Conservation (phyloP, 1,139 yeast genomes). For the Geotrichum klebahnii region DNA sequence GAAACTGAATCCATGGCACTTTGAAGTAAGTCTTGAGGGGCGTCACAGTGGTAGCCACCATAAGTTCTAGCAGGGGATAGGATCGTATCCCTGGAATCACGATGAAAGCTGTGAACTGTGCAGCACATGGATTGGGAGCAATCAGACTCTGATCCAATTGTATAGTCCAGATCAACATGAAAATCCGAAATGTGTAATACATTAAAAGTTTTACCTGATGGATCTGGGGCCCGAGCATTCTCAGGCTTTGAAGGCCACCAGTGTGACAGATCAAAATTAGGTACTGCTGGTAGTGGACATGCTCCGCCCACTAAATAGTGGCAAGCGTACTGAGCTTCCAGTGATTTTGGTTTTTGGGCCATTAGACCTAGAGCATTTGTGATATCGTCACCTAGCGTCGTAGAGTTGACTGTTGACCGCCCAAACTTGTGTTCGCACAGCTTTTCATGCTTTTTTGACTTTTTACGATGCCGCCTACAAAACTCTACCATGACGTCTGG, state of each 20-base stretch:
- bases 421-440: constrained; percentile 37
- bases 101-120: constrained; percentile 42
- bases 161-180: constrained; percentile 54
- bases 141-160: constrained; percentile 57
- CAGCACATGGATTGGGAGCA: constrained; percentile 51
- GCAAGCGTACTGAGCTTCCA: constrained; percentile 52
- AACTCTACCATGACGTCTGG: constrained; percentile 44
- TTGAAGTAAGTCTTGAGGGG: constrained; percentile 56
- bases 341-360: constrained; percentile 37
- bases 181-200: constrained; percentile 60
- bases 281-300: constrained; percentile 45
- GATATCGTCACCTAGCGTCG: constrained; percentile 44
- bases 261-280: constrained; percentile 40
- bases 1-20: constrained; percentile 50
- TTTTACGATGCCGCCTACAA: constrained; percentile 40
- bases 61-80: constrained; percentile 55
- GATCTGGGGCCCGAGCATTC: constrained; percentile 40
- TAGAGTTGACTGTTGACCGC: constrained; percentile 35
- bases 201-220: constrained; percentile 47
- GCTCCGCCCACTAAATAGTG: constrained; percentile 42
- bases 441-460: constrained; percentile 20
- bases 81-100: constrained; percentile 39
- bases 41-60: constrained; percentile 57
- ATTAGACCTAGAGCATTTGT: constrained; percentile 45
- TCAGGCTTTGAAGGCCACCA: constrained; percentile 44